Evolutionary conservation across 441 rosid species (phyloP), one percentile per base, ranked within the genome.

Genomic region (Adansonia rubrostipa): DNA sequence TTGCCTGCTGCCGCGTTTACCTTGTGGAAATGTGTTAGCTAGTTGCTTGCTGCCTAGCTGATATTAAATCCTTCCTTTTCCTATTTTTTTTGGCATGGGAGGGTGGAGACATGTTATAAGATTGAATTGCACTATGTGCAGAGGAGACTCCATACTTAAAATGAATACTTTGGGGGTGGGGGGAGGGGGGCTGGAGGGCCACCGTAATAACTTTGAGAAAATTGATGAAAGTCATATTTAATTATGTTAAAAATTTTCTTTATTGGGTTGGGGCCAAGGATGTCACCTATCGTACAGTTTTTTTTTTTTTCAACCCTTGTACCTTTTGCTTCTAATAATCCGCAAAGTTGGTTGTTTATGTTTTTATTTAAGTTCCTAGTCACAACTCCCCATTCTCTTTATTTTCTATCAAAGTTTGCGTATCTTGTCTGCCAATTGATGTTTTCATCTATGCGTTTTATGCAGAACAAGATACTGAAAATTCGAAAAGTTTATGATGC

Each of bases 401-500:
- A 24, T 33, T 33, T 65, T 74, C 13, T 28, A 56, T 71, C 24
- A 77, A 65, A 1, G 54, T 11, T 45, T 77, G 47, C 7, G 45
- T 69, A 1, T 15, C 77, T 36, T 22, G 11, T 73, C 19, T 11
- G 2, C 33, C 24, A 36, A 24, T 61, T 65, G 36, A 60, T 48
- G 36, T 66, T 63, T 60, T 74, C 70, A 45, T 61, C 40, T 57
- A 22, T 6, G 33, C 80, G 60, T 61, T 36, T 1, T 77, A 22
- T 89, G 84, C 91, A 96, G 99, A 97, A 92, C 78, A 90, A 89
- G 62, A 90, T 94, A 77, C 42, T 87, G 80, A 96, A 94, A 85
- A 96, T 96, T 58, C 88, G 89, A 77, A 91, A 87, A 81, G 97
- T 94, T 9, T 96, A 96, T 84, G 98, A 96, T 88, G 87, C 93